Percentiles rank a stretch among this genome's conserved stretches.
phyloP scores from a whole-genome alignment of 2,329 filamentous ascomycete species.

The Chrysoporthe deuterocubensis region DNA sequence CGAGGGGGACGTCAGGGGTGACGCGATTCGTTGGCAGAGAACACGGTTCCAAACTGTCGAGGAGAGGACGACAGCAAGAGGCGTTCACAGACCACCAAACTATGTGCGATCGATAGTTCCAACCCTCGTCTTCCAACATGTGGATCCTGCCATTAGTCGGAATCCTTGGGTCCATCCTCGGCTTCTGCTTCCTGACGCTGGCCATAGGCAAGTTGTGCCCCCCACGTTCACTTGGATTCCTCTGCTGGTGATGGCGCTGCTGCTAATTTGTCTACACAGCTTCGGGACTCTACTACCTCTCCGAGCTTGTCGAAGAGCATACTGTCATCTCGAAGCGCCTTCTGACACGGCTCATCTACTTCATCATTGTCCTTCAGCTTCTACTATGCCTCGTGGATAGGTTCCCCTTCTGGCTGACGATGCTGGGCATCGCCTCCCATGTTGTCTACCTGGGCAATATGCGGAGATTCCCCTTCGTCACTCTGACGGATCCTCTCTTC shows the following conservation, averaged over 20 bases:
- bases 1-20: constrained; percentile 23
- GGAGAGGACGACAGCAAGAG: constrained; percentile 5
- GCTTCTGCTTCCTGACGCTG: constrained; percentile 92
- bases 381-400: constrained; percentile 80
- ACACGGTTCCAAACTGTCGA: constrained; percentile 17
- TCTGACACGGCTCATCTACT: constrained; percentile 84
- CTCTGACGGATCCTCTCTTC: constrained; percentile 85
- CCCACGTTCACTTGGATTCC: not conserved
- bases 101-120: constrained; percentile 6
- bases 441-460: constrained; percentile 89
- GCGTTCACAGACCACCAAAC: constrained; percentile 9
- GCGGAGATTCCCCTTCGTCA: constrained; percentile 73
- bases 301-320: constrained; percentile 96
- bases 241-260: constrained; percentile 7
- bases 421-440: constrained; percentile 80
- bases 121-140: constrained; percentile 60
- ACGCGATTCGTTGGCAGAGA: constrained; percentile 26
- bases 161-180: constrained; percentile 82
- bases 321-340: constrained; percentile 89
- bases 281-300: constrained; percentile 97
- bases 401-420: constrained; percentile 77
- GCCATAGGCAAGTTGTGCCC: constrained; percentile 71
- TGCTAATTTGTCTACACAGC: constrained; percentile 54
- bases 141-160: constrained; percentile 94
- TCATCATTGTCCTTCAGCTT: constrained; percentile 73